phyloP scores from a whole-genome alignment of 106 monocot genomes.

The Alisma plantagoaquatica region DNA sequence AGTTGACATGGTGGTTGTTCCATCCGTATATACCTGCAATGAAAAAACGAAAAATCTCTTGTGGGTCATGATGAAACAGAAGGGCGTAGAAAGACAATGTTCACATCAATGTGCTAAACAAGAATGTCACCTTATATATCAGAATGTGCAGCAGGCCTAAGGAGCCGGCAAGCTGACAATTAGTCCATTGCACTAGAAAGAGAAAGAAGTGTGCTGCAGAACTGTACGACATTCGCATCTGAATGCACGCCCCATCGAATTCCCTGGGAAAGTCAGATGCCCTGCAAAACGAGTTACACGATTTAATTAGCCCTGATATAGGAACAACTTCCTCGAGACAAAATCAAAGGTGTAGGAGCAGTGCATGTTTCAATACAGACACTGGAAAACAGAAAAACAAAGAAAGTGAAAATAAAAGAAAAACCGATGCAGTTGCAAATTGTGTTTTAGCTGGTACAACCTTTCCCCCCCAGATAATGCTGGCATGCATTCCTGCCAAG shows the following conservation, averaged over 20 bases:
- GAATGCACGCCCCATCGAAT: conserved; percentile 25
- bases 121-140: conserved; percentile 17
- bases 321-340: too few relatives aligned
- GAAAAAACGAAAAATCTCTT: neutral
- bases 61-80: neutral
- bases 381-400: too few relatives aligned
- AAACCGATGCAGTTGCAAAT: too few relatives aligned
- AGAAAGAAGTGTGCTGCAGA: conserved; percentile 26
- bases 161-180: conserved; percentile 22
- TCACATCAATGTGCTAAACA: too few relatives aligned
- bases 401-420: too few relatives aligned
- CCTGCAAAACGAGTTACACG: too few relatives aligned
- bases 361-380: too few relatives aligned
- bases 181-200: conserved; percentile 28
- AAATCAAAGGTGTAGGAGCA: too few relatives aligned
- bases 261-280: conserved; percentile 28
- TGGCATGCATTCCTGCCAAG: too few relatives aligned
- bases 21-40: conserved; percentile 32
- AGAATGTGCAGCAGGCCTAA: conserved; percentile 23
- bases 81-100: neutral
- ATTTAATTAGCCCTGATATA: too few relatives aligned
- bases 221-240: conserved; percentile 33
- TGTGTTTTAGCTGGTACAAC: too few relatives aligned
- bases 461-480: too few relatives aligned
- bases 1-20: conserved; percentile 29